phyloP scores from a whole-genome alignment of 1,139 yeast species.

The Debaryomyces psychrophilus region DNA sequence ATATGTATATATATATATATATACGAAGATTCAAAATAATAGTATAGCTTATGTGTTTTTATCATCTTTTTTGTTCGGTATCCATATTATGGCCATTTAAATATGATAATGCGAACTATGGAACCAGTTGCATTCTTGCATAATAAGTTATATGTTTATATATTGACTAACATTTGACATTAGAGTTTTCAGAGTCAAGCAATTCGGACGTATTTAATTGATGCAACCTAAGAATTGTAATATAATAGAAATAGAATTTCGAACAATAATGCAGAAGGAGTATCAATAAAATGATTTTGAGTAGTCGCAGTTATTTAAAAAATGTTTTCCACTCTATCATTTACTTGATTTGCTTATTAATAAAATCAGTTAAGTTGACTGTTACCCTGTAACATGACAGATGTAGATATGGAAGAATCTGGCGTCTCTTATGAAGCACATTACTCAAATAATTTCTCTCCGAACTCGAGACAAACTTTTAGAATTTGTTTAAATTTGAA shows the following conservation, averaged over 20 bases:
- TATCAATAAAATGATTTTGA: not conserved
- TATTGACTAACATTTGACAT: no score
- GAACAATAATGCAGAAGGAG: not conserved
- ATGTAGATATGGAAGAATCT: slow-evolving; percentile 5
- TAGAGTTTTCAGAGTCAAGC: no score
- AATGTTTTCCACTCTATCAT: no score
- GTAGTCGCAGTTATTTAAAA: not conserved
- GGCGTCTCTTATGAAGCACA: not conserved
- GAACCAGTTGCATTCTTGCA: no score
- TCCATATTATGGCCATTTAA: no score
- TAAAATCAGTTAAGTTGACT: not conserved
- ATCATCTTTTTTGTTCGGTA: no score
- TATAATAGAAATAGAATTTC: not conserved
- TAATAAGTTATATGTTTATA: no score
- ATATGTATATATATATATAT: not conserved
- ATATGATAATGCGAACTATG: no score
- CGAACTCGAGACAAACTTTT: slow-evolving; percentile 70
- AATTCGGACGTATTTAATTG: no score
- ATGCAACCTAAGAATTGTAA: not conserved
- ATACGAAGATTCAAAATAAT: not conserved
- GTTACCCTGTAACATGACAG: not conserved
- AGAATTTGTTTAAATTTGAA: slow-evolving; percentile 77
- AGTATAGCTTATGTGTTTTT: not conserved
- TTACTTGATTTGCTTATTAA: not conserved
- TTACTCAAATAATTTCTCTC: slow-evolving; percentile 31